phyloP scores from a whole-genome alignment of 164 flowering plant genomes.

The Akebia trifoliata region DNA sequence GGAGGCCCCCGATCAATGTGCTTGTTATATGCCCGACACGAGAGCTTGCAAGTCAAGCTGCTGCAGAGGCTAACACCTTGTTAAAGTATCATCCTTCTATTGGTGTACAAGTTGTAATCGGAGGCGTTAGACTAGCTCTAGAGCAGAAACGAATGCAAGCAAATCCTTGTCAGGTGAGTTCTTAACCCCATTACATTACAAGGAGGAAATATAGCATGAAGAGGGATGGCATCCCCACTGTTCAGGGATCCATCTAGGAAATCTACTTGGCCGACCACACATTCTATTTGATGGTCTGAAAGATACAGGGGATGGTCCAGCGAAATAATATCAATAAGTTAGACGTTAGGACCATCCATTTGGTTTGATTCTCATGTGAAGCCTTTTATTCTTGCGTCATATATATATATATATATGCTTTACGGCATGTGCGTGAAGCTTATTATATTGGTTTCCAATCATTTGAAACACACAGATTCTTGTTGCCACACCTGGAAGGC shows the following conservation, averaged over 20 bases:
- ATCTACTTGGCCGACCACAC: too few species aligned
- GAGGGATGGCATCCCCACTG: background rate
- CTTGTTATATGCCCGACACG: constrained; percentile 96
- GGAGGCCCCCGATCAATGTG: constrained; percentile 67
- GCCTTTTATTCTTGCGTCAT: too few species aligned
- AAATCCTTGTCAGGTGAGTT: constrained; percentile 88
- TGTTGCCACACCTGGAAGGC: constrained; percentile 99
- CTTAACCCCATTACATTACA: background rate
- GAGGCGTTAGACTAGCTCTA: constrained; percentile 74
- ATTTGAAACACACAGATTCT: constrained; percentile 56
- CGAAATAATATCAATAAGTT: too few species aligned
- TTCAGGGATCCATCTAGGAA: too few species aligned
- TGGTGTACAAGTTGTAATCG: constrained; percentile 97
- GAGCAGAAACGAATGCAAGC: constrained; percentile 92
- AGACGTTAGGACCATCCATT: too few species aligned
- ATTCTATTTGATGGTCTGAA: too few species aligned
- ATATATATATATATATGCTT: too few species aligned
- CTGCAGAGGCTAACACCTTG: constrained; percentile 70
- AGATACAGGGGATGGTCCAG: too few species aligned
- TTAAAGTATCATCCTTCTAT: constrained; percentile 90
- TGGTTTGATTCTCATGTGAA: too few species aligned
- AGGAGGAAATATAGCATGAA: background rate
- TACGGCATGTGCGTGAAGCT: too few species aligned
- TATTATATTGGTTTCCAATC: background rate
- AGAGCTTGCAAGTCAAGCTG: constrained; percentile 95